phyloP scores from a whole-genome alignment of 768 basidiomycete species.

The Psilocybe azurescens region DNA sequence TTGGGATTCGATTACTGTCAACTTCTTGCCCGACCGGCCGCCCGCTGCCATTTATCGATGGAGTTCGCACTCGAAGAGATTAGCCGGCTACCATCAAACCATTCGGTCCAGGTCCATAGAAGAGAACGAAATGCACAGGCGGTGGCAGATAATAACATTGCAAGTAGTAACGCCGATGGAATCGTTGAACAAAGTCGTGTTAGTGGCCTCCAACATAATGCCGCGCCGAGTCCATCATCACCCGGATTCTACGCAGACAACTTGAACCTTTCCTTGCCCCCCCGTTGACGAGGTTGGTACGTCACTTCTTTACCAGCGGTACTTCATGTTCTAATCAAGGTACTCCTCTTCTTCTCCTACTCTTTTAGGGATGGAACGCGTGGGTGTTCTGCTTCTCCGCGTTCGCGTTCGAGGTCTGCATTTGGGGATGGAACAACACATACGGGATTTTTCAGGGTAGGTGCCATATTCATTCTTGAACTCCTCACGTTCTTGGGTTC shows the following conservation, averaged over 20 bases:
- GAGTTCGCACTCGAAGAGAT: background rate
- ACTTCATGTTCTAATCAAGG: no score
- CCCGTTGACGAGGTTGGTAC: background rate
- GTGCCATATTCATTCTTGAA: background rate
- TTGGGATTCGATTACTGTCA: no score
- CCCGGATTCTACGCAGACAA: background rate
- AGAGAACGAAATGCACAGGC: background rate
- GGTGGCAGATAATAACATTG: background rate
- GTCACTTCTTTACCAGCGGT: no score
- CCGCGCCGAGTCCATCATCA: no score
- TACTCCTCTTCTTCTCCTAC: background rate
- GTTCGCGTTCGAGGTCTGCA: slow-evolving; percentile 1
- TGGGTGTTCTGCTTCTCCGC: slow-evolving; percentile 8
- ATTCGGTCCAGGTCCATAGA: background rate
- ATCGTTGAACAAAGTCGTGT: no score
- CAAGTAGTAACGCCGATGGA: background rate
- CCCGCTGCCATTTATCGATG: background rate
- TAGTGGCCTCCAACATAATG: no score
- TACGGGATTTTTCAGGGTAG: slow-evolving; percentile 11
- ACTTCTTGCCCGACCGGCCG: no score
- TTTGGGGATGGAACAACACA: slow-evolving; percentile 13
- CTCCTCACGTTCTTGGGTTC: background rate
- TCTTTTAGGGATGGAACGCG: background rate
- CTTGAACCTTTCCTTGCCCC: background rate
- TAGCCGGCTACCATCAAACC: background rate